Evolutionary conservation across 768 basidiomycete genomes (phyloP), one percentile per base, ranked within the genome.

Genomic region (Chlorophyllum brunneum): DNA sequence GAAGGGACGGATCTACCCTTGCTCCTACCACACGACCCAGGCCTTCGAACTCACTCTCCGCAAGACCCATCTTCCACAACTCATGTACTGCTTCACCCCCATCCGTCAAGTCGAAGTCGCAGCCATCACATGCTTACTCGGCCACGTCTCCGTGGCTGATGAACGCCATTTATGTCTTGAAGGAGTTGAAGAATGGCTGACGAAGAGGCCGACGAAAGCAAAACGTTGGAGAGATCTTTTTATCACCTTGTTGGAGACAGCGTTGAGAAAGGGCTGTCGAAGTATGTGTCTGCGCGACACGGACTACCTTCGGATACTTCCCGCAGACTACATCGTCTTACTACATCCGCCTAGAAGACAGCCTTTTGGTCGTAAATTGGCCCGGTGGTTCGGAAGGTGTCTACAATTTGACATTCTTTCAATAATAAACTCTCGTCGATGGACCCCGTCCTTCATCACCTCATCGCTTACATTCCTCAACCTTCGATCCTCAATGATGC

Each of bases 1-100:
- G n/a, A n/a, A n/a, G n/a, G n/a, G n/a, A n/a, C n/a, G 7, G 18
- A 20, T 18, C 15, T 5, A 10, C 37, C 8, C 16, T n/a, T n/a
- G n/a, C n/a, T n/a, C 38, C 10, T 11, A 29, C n/a, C 20, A 20
- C 7, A 5, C 37, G 16, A 15, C 36, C 10, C 51, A 31, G 2
- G 51, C 51, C 15, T 41, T 52, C 24, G 36, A 43, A 7, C 15
- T 30, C 16, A 42, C 51, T 7, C 26, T 43, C 8, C 44, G 41
- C 33, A 18, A 36, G 13, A 27, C 16, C 11, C 24, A 37, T 20
- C 41, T 44, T 8, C 33, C 41, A 13, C 15, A 52, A 15, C 15
- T 52, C 11, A 36, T 22, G 4, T 52, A 44, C 16, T 44, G 29
- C 34, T 18, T 52, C n/a, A 43, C 37, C 2, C 42, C 51, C 11